Evolutionary conservation across 2,329 filamentous ascomycete genomes (phyloP), one percentile per base, ranked within the genome.

Genomic region (Cercospora brassicicola): DNA sequence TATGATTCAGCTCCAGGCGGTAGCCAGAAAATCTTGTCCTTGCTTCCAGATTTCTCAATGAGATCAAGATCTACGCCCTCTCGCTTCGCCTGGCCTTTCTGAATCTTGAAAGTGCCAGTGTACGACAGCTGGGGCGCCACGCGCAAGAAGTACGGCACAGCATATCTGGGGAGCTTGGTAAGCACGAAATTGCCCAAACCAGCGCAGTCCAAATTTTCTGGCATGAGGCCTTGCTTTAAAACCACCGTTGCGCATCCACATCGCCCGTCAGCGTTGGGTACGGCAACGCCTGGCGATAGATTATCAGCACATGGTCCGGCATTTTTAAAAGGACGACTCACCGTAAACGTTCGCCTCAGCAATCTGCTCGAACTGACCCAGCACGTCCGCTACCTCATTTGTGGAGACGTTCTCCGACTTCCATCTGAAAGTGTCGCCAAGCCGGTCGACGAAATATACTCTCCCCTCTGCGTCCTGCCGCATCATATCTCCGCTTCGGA

Each of bases 101-200:
- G 91, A 80, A 95, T 91, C 83, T 97, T 96, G 76, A 92, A 92
- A 56, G 92, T 97, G 0, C 93, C 92, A 2, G 93, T 96, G 1
- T 88, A 85, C 74, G 90, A 86, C 42, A 86, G 79, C 28, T 86
- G 84, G 20, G 81, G 82, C 6, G 90, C 85, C 2, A 93, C 80
- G 13, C 93, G 85, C 45, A 97, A 77, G 79, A 96, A 96, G 0
- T 95, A 74, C 0, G 93, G 93, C 8, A 89, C 85, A 0, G 92
- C 92, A 75, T 91, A 96, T 62, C 85, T 85, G 0, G 93, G 93
- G 26, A 96, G 82, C 5, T 81, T 82, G 3, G 79, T 77, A 8
- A 81, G 75, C 0, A 86, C 86, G 74, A 93, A 89, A 0, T 80
- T 75, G 0, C 89, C 89, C 9, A 96, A 76, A 26, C 85, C 86